Conservation (phyloP, 371 early-diverging fungal species). For the Haplosporangium sp. region DNA sequence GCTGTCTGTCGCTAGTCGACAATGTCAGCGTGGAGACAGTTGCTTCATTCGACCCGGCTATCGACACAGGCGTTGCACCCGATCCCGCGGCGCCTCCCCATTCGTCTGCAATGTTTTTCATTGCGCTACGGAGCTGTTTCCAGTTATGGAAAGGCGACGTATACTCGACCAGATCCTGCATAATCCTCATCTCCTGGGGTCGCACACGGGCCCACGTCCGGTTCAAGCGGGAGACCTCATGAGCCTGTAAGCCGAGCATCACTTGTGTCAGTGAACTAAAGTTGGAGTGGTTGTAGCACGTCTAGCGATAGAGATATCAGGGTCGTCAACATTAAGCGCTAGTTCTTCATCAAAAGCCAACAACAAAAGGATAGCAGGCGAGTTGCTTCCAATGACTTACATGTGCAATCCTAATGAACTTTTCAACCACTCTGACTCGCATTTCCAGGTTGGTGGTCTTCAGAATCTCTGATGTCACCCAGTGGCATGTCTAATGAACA, state of each 20-base stretch:
- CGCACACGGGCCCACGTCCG: conserved; percentile 72
- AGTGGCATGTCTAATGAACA: conserved; percentile 63
- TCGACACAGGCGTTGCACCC: neutral
- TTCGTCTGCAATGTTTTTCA: conserved; percentile 70
- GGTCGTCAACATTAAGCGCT: neutral
- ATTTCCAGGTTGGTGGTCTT: conserved; percentile 62
- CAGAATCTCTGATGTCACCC: conserved; percentile 79
- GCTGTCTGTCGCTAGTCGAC: conserved; percentile 2
- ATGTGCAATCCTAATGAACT: conserved; percentile 78
- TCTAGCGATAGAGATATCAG: conserved; percentile 45
- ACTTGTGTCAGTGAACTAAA: conserved; percentile 74
- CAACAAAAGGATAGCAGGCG: neutral
- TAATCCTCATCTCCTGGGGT: conserved; percentile 59
- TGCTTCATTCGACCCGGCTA: conserved; percentile 6
- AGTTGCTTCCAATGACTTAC: conserved; percentile 37
- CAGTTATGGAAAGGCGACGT: conserved; percentile 74
- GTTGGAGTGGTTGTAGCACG: conserved; percentile 72
- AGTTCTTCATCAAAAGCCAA: neutral
- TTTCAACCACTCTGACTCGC: conserved; percentile 75
- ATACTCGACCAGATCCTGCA: conserved; percentile 69
- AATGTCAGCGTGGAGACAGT: neutral
- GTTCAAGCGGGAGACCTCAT: conserved; percentile 67
- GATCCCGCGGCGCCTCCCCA: conserved; percentile 53
- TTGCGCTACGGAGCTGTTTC: conserved; percentile 72
- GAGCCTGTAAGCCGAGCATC: conserved; percentile 70